These are phyloP conservation scores for Pseudodiploospora longispora DNA, from an alignment of 2,329 filamentous ascomycete genomes.

Conservation along the genomic window DNA sequence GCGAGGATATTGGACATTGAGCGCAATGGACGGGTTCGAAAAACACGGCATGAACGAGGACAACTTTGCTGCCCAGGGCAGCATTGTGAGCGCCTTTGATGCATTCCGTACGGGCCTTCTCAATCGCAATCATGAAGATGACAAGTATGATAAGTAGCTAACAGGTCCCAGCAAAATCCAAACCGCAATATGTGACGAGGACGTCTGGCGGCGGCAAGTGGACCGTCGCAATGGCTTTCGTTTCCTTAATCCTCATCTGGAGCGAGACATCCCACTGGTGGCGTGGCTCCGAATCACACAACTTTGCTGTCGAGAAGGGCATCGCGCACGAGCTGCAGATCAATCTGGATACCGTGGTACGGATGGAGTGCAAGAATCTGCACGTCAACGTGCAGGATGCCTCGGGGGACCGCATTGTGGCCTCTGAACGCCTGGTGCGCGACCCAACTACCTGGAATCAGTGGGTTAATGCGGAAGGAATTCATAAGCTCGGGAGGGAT, in stretches of 20 bases:
- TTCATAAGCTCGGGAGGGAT: constrained; percentile 53
- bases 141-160: constrained; percentile 3
- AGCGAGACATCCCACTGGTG: constrained; percentile 79
- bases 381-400: constrained; percentile 97
- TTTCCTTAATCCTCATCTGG: constrained; percentile 68
- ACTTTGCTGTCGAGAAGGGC: constrained; percentile 89
- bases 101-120: constrained; percentile 68
- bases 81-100: constrained; percentile 81
- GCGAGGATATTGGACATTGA: no score
- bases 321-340: constrained; percentile 83
- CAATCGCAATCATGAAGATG: not conserved
- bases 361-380: constrained; percentile 81
- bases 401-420: constrained; percentile 82
- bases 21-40: constrained; percentile 69
- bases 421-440: constrained; percentile 62
- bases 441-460: constrained; percentile 75
- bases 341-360: constrained; percentile 88
- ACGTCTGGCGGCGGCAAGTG: constrained; percentile 86
- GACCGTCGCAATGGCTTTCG: constrained; percentile 72
- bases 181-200: constrained; percentile 80
- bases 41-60: constrained; percentile 63
- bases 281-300: constrained; percentile 73
- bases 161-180: constrained; percentile 71
- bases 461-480: constrained; percentile 66
- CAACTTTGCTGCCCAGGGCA: constrained; percentile 66